Evolutionary conservation across 2,329 filamentous ascomycete species (phyloP).

Genomic region (Colletotrichum echinochloae): DNA sequence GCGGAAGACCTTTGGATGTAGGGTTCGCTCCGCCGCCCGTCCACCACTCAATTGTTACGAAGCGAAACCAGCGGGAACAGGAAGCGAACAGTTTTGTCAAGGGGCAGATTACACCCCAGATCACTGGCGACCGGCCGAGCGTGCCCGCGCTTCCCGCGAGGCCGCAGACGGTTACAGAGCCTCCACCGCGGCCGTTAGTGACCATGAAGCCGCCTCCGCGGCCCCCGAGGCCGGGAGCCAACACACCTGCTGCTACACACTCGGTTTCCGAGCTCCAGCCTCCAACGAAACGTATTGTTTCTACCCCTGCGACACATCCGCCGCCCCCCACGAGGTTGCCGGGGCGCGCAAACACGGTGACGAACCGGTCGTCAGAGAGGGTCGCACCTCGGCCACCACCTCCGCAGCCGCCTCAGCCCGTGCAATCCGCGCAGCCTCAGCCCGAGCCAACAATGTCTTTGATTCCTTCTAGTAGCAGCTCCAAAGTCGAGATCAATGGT

Average conservation of each 20-base stretch:
- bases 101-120: conserved; percentile 54
- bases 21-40: conserved; percentile 65
- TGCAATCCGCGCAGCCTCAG: conserved; percentile 28
- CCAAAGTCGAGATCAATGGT: conserved; percentile 61
- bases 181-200: conserved; percentile 46
- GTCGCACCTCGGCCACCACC: conserved; percentile 47
- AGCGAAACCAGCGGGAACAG: conserved; percentile 58
- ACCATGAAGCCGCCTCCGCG: conserved; percentile 57
- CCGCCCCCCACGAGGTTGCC: conserved; percentile 45
- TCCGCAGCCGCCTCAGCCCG: conserved; percentile 28
- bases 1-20: conserved; percentile 50
- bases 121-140: conserved; percentile 54
- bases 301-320: conserved; percentile 40
- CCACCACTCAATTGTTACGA: conserved; percentile 61
- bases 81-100: conserved; percentile 56
- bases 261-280: conserved; percentile 44
- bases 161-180: conserved; percentile 54
- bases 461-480: conserved; percentile 45
- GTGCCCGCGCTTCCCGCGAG: conserved; percentile 62
- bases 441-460: conserved; percentile 56
- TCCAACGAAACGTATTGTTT: conserved; percentile 45
- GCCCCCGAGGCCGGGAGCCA: conserved; percentile 53
- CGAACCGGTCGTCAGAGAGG: conserved; percentile 58
- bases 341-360: conserved; percentile 50
- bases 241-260: conserved; percentile 44